Evolutionary conservation across 257 asterid genomes (phyloP).

Genomic region (Voacanga thouarsii): DNA sequence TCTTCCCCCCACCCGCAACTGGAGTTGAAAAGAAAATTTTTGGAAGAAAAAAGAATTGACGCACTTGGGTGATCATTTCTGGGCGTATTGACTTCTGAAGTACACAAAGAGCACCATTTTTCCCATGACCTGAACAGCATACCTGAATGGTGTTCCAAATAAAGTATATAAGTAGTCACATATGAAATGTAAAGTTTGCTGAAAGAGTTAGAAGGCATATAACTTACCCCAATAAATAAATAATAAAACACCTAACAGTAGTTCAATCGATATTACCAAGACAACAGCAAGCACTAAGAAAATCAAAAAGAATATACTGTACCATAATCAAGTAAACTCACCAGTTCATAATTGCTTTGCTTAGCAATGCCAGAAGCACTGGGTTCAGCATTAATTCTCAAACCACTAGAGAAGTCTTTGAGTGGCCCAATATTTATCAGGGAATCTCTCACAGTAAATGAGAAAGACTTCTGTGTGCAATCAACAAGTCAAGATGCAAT

Average conservation of each 20-base stretch:
- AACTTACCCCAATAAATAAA: neutral
- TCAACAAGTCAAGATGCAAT: conserved; percentile 22
- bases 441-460: conserved; percentile 90
- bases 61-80: conserved; percentile 85
- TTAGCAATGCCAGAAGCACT: conserved; percentile 79
- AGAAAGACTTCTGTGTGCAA: conserved; percentile 73
- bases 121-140: conserved; percentile 99
- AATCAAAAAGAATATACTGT: neutral
- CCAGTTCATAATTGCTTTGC: conserved; percentile 96
- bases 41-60: conserved; percentile 25
- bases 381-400: conserved; percentile 83
- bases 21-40: conserved; percentile 4
- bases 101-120: conserved; percentile 87
- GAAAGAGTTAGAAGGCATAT: conserved; percentile 16
- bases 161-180: neutral
- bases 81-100: conserved; percentile 96
- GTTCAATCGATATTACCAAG: conserved; percentile 11
- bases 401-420: conserved; percentile 85
- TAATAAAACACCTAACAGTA: conserved; percentile 7
- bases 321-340: conserved; percentile 31
- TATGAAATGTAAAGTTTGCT: neutral
- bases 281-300: conserved; percentile 11
- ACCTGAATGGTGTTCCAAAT: conserved; percentile 53
- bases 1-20: too few species aligned
- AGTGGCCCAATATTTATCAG: conserved; percentile 89